Percentiles rank a stretch among this genome's conserved stretches.
These are phyloP conservation scores for Carex littledalei DNA, from an alignment of 176 grass and related monocot species.

Conservation along the genomic window DNA sequence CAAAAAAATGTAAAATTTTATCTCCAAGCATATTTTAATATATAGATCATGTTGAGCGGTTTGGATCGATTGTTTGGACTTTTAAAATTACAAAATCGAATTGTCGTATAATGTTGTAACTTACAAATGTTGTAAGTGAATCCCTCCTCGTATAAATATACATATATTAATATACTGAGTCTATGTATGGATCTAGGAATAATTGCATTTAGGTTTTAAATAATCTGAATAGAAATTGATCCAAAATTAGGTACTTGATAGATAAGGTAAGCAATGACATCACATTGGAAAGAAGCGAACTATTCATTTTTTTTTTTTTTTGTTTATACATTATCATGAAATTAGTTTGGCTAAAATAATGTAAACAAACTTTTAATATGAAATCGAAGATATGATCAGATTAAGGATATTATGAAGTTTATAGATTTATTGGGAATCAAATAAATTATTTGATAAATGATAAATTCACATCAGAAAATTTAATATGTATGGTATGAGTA, in stretches of 20 bases:
- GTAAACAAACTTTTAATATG: not conserved
- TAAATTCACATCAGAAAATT: not conserved
- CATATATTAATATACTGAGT: not conserved
- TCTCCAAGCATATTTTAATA: too few relatives aligned
- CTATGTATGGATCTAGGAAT: not conserved
- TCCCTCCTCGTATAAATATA: not conserved
- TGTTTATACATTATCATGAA: not conserved
- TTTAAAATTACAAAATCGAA: too few relatives aligned
- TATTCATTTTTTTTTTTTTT: not conserved
- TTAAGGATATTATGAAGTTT: not conserved
- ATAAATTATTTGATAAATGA: not conserved
- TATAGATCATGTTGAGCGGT: too few relatives aligned
- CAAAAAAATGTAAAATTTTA: too few relatives aligned
- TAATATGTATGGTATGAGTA: not conserved
- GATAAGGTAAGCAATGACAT: slow-evolving; percentile 6
- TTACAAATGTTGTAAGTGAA: too few relatives aligned
- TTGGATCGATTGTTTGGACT: too few relatives aligned
- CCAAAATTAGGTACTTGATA: too few relatives aligned
- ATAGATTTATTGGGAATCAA: not conserved
- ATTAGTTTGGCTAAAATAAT: not conserved
- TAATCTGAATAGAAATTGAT: not conserved
- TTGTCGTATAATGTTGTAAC: too few relatives aligned
- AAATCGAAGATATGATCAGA: too few relatives aligned
- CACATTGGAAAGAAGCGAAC: not conserved
- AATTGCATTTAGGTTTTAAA: too few relatives aligned